Evolutionary conservation across 2,329 filamentous ascomycete genomes (phyloP), one percentile per base, ranked within the genome.

Genomic region (Colletotrichum agaves): DNA sequence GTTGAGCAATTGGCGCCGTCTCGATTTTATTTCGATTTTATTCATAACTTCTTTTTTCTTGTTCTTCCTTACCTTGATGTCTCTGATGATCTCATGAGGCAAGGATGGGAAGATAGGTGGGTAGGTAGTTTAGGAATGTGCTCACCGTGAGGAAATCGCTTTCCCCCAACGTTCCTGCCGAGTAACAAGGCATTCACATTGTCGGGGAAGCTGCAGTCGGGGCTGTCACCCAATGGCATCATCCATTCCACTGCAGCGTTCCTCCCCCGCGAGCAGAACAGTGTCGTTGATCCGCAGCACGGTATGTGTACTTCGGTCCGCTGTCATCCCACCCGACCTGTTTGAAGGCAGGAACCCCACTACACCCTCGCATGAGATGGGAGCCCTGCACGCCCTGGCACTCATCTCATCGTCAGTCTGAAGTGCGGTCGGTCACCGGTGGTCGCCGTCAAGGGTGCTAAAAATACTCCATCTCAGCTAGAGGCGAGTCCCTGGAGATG

Each of bases 331-430:
- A 64, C 64, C 55, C 33, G 4, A 37, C n/a, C n/a, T n/a, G 35
- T 5, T 15, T 37, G 3, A 15, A 37, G 27, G 27, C 8, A 27
- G 27, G 27, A 60, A 68, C 65, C 65, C 65, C 65, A 68, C 65
- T 50, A 68, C 65, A 68, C 65, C 55, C 61, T 67, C 64, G 61
- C 55, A 63, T 46, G 58, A 27, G 27, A 7, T 27, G 27, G 5
- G 6, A 2, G 27, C 27, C 44, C 60, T 27, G 35, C 47, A 8
- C 39, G 62, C 52, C n/a, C 27, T 50, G 27, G 27, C 21, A 19
- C 31, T 50, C 35, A 37, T 37, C 35, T 11, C 35, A 37, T 37
- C 10, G 35, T 50, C 47, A 27, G 31, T 35, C 47, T 50, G 47
- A 50, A 35, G n/a, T 50, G 47, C 47, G 47, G 47, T 33, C 47